Base-by-base conservation (phyloP, 2,329 filamentous ascomycete species). In the Didymella pomorum region DNA sequence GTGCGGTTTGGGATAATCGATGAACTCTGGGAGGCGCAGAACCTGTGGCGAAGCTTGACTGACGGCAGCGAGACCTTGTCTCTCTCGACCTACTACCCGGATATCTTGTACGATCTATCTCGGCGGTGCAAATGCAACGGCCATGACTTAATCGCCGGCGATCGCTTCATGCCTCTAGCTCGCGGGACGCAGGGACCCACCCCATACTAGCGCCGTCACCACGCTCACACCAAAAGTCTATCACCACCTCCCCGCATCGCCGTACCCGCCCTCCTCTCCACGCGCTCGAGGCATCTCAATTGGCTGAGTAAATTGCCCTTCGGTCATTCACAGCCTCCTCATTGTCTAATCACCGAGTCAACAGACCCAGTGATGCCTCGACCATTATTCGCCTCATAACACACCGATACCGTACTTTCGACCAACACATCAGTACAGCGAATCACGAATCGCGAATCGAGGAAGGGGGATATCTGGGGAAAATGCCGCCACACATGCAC, bases 401-500 rank as follows among this genome's bases (percentile, higher is more conserved):
- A 18, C 44, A 33, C 31, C 23, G 7, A 7, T 25, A 25, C 23
- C 23, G 23, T 25, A 4, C 7, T 3, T 6, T 6, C 7, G 12
- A 43, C 39, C 20, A 23, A 20, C 21, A 42, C 2, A 20, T 21
- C 25, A 45, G 16, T 9, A 16, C 6, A 16, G 11, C 43, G 6
- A n/a, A 12, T n/a, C n/a, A n/a, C n/a, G n/a, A n/a, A n/a, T n/a
- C n/a, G n/a, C n/a, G n/a, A n/a, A n/a, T n/a, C n/a, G n/a, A n/a
- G n/a, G n/a, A n/a, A n/a, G n/a, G n/a, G n/a, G n/a, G n/a, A n/a
- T n/a, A n/a, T n/a, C n/a, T n/a, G n/a, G n/a, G n/a, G n/a, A n/a
- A n/a, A n/a, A 95, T 95, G 91, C 88, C 92, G 71, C 91, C 87
- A 39, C 82, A 94, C 79, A 88, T 99, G 41, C 95, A 99, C 78